phyloP scores from a whole-genome alignment of 371 early-diverging fungal genomes.

The Rhizopus stolonifer region DNA sequence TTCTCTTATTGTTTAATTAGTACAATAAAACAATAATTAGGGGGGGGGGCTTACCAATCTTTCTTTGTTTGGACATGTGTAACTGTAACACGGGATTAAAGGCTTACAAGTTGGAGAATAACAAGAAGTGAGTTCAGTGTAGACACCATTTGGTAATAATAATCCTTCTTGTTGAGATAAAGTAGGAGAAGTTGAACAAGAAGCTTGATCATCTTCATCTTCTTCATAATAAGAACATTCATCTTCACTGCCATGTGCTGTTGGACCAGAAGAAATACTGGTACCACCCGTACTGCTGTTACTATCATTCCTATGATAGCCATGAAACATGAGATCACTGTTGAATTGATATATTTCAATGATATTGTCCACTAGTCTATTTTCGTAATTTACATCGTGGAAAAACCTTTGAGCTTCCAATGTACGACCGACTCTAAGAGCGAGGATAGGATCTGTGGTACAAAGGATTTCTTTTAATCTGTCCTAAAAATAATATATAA shows the following conservation, averaged over 20 bases:
- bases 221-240: slow-evolving; percentile 7
- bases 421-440: slow-evolving; percentile 70
- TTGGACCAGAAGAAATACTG: slow-evolving; percentile 2
- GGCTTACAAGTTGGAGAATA: slow-evolving; percentile 87
- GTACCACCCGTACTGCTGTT: slow-evolving; percentile 10
- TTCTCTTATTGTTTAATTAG: slow-evolving; percentile 4
- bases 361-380: slow-evolving; percentile 61
- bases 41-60: slow-evolving; percentile 27
- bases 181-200: slow-evolving; percentile 6
- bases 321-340: slow-evolving; percentile 32
- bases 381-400: slow-evolving; percentile 69
- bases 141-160: slow-evolving; percentile 71
- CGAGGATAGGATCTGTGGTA: slow-evolving; percentile 65
- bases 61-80: slow-evolving; percentile 68
- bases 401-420: slow-evolving; percentile 72
- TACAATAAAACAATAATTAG: background rate
- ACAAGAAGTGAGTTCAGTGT: slow-evolving; percentile 81
- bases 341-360: slow-evolving; percentile 66
- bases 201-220: slow-evolving; percentile 8
- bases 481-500: too few relatives aligned
- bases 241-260: slow-evolving; percentile 18
- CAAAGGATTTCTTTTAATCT: slow-evolving; percentile 54
- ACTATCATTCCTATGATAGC: slow-evolving; percentile 4
- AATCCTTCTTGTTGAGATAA: background rate
- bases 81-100: slow-evolving; percentile 78